A percentile compares a stretch with the other conserved stretches of the same genome.
Evolutionary conservation across 495 filamentous ascomycete species (phyloP).

Genomic region (Cercophora samala): DNA sequence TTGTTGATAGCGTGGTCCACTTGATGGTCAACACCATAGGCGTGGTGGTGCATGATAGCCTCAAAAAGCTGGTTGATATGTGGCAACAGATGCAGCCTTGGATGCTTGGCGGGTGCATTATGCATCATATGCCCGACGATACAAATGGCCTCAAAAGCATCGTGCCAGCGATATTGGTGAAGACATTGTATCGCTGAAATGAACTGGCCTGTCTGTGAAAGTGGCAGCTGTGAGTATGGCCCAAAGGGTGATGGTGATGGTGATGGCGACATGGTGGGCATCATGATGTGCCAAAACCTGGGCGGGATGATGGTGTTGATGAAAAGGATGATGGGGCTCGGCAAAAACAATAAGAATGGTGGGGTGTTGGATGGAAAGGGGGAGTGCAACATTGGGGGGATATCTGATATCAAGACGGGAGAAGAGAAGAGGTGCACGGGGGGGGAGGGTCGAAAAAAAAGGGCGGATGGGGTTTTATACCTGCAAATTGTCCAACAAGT

Average conservation of each 20-base stretch:
- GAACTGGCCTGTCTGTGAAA: not conserved
- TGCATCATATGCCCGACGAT: not conserved
- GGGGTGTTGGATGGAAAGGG: not conserved
- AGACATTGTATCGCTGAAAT: not conserved
- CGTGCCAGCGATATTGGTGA: not conserved
- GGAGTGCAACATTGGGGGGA: not conserved
- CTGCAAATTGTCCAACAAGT: not conserved
- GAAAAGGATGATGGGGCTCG: not conserved
- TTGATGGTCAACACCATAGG: not conserved
- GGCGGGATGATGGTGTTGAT: constrained; percentile 2
- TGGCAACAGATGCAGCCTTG: not conserved
- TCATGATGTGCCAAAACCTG: constrained; percentile 1
- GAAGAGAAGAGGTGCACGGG: not conserved
- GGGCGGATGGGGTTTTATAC: constrained; percentile 3
- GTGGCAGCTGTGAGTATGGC: not conserved
- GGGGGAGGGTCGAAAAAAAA: not conserved
- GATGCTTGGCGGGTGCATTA: not conserved
- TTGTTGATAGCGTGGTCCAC: not conserved
- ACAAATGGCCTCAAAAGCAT: not conserved
- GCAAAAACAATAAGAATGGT: not conserved
- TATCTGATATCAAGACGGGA: not conserved
- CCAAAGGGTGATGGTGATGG: not conserved
- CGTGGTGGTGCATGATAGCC: constrained; percentile 9
- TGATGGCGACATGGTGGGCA: not conserved
- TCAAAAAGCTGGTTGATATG: constrained; percentile 6